Conservation (phyloP, 78 protist genomes). For the slime mould (Dictyostelium discoideum) region DNA sequence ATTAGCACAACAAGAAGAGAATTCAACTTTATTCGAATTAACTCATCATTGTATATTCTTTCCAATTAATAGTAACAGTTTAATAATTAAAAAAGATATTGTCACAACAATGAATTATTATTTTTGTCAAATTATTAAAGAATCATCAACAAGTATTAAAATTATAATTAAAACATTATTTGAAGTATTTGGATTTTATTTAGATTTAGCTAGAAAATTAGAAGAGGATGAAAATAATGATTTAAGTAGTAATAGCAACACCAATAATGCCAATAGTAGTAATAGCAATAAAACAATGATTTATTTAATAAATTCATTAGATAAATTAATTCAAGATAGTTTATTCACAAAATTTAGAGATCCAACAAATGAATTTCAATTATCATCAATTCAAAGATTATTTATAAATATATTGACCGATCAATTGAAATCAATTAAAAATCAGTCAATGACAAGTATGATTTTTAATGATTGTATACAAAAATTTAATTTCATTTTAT, state of each 20-base stretch:
- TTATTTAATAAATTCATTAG: neutral
- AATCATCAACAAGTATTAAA: constrained; percentile 15
- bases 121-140: constrained; percentile 37
- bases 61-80: neutral
- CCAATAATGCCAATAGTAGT: neutral
- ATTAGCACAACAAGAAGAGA: neutral
- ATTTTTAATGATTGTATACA: constrained; percentile 25
- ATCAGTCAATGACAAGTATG: neutral
- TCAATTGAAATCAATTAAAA: neutral
- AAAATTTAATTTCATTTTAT: constrained; percentile 45
- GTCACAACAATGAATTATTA: neutral
- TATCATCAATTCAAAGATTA: constrained; percentile 8
- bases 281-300: neutral
- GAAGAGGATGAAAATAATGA: neutral
- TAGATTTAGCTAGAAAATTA: constrained; percentile 14
- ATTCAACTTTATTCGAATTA: constrained; percentile 7
- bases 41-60: constrained; percentile 60
- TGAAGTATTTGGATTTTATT: constrained; percentile 49
- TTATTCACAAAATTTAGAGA: constrained; percentile 19
- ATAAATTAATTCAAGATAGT: constrained; percentile 29
- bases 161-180: neutral
- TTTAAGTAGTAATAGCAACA: neutral
- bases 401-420: constrained; percentile 36
- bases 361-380: neutral
- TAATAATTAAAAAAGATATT: constrained; percentile 6